Evolutionary conservation across 2,329 filamentous ascomycete species (phyloP), one percentile per base, ranked within the genome.

Genomic region (Penicillium sumatraense): DNA sequence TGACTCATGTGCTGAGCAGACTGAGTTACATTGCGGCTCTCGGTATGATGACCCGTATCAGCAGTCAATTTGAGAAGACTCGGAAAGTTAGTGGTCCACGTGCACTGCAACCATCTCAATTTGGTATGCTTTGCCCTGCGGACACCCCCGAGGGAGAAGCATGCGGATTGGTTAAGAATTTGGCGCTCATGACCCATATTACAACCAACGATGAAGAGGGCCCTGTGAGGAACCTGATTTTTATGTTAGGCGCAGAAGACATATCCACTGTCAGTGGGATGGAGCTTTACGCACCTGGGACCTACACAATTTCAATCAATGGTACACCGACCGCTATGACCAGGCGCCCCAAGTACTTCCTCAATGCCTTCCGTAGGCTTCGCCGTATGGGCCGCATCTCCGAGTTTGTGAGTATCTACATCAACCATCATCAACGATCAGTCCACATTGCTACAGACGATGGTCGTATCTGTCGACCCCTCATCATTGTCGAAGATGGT

Each of bases 1-100:
- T 99, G 20, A 98, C 96, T 0, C 95, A 99, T 74, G 92, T 99
- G 36, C 81, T 99, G 46, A 98, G 93, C 75, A 87, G 95, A 60
- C 81, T 99, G 52, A 98, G 93, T 74, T 99, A 98, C 71, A 97
- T 99, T 73, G 90, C 89, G 60, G 95, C 95, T 24, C 84, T 99
- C 24, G 96, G 96, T 59, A 99, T 99, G 96, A 99, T 99, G 95
- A 99, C 95, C 13, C 85, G 95, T 74, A 98, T 99, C 68, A 95
- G 89, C 73, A 96, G 90, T 83, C 95, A 99, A 78, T 99, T 99
- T 69, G 95, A 99, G 73, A 99, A 99, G 82, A 98, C 95, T 2
- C 82, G 95, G 65, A 99, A 99, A 76, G 93, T 99, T 58, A 93
- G 89, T 70, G 96, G 96, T 62, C 95, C 96, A 67, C 88, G 95